Conservation (phyloP, 1,139 yeast genomes). For the Yamadazyma siamensis region DNA sequence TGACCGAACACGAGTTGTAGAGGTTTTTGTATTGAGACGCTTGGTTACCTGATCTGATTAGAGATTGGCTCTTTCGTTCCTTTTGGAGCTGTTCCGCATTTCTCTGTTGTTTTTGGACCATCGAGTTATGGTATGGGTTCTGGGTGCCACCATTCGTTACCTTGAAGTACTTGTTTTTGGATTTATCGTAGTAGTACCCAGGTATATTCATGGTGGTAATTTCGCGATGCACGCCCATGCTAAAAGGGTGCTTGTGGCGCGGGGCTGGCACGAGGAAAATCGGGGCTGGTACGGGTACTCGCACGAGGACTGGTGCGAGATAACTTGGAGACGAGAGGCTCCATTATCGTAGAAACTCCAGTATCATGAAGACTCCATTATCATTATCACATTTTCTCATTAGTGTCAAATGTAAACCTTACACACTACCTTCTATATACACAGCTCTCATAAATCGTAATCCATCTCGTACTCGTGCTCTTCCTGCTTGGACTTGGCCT, state of each 20-base stretch:
- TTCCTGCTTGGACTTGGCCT: slow-evolving; percentile 25
- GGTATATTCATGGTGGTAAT: slow-evolving; percentile 28
- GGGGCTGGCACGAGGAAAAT: too few relatives aligned
- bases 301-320: too few relatives aligned
- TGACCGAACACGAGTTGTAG: slow-evolving; percentile 6
- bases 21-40: slow-evolving; percentile 10
- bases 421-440: too few relatives aligned
- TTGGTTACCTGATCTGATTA: slow-evolving; percentile 6
- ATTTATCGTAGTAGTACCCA: slow-evolving; percentile 46
- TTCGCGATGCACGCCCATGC: slow-evolving; percentile 5
- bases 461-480: slow-evolving; percentile 27
- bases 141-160: slow-evolving; percentile 34
- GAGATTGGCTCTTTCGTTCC: slow-evolving; percentile 1
- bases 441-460: slow-evolving; percentile 12
- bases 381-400: too few relatives aligned
- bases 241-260: too few relatives aligned
- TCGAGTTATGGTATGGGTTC: slow-evolving; percentile 27
- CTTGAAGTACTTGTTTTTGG: slow-evolving; percentile 42
- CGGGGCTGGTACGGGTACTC: too few relatives aligned
- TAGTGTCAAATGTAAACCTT: too few relatives aligned
- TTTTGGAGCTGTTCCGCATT: slow-evolving; percentile 10
- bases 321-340: too few relatives aligned
- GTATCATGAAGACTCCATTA: too few relatives aligned
- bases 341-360: too few relatives aligned
- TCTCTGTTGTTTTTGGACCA: slow-evolving; percentile 29